A percentile compares a stretch with the other conserved stretches of the same genome.
These are phyloP conservation scores for Closterium sp. DNA, from an alignment of 139 green algal genomes.

Conservation along the genomic window DNA sequence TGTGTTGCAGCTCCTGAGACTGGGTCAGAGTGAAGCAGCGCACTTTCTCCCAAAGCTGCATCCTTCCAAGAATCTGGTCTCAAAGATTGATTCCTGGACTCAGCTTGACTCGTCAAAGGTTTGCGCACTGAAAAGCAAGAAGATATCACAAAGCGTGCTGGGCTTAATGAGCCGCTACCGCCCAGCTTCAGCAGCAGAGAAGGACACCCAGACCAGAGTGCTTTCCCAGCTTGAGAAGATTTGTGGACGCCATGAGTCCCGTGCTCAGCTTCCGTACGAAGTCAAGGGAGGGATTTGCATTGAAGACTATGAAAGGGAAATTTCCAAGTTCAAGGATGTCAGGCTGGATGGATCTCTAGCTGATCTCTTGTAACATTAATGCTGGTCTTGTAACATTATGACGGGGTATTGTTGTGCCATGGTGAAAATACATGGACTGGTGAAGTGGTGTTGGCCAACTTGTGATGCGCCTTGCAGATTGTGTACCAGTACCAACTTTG, in stretches of 20 bases:
- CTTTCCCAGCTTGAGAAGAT: neutral
- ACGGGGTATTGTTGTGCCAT: neutral
- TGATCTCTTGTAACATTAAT: neutral
- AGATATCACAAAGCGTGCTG: neutral
- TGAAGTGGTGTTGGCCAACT: no score
- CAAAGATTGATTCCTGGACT: neutral
- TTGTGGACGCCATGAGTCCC: neutral
- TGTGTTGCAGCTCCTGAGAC: neutral
- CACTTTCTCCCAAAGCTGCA: neutral
- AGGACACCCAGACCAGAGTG: neutral
- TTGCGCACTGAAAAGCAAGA: neutral
- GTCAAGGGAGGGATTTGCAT: neutral
- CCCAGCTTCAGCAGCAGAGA: neutral
- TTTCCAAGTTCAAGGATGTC: neutral
- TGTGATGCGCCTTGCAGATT: no score
- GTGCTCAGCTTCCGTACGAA: neutral
- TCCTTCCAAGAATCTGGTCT: neutral
- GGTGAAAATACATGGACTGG: no score
- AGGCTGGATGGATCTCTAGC: neutral
- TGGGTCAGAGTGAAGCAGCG: neutral
- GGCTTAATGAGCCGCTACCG: neutral
- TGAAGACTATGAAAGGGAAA: neutral
- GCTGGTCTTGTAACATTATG: neutral
- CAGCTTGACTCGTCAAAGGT: neutral
- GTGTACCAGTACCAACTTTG: no score